Evolutionary conservation across 805 yeast species (phyloP).

Genomic region (Metschnikowia rubicola): DNA sequence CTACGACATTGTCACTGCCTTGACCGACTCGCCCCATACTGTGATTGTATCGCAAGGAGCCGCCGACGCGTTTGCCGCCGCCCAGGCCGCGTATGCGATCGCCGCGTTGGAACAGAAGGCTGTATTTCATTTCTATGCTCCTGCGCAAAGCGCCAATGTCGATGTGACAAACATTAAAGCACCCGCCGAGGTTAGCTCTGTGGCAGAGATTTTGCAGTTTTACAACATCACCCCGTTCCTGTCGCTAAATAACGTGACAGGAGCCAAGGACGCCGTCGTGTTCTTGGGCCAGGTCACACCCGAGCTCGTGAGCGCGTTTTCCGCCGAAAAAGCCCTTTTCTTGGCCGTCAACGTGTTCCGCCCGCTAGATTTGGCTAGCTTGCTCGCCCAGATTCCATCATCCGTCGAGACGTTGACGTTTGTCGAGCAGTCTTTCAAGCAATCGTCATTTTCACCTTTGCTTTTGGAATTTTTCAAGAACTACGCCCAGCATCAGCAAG

Average conservation of each 20-base stretch:
- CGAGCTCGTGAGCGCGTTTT: constrained; percentile 39
- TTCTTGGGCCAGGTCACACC: constrained; percentile 58
- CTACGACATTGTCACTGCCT: constrained; percentile 63
- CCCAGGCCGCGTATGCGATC: constrained; percentile 56
- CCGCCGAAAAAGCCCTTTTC: constrained; percentile 41
- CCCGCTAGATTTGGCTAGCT: constrained; percentile 61
- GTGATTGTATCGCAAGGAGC: constrained; percentile 64
- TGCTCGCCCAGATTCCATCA: constrained; percentile 51
- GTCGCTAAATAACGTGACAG: constrained; percentile 23
- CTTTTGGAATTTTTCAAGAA: constrained; percentile 72
- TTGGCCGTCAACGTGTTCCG: constrained; percentile 63
- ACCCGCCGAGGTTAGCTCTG: constrained; percentile 2
- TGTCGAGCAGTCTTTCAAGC: constrained; percentile 55
- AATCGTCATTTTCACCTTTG: constrained; percentile 56
- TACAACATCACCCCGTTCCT: constrained; percentile 30
- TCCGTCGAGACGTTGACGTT: constrained; percentile 55
- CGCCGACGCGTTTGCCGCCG: constrained; percentile 50
- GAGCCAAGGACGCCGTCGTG: constrained; percentile 51
- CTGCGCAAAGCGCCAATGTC: constrained; percentile 17
- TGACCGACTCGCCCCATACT: constrained; percentile 65
- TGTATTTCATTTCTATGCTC: constrained; percentile 68
- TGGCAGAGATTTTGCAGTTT: constrained; percentile 23
- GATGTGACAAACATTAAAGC: constrained; percentile 5
- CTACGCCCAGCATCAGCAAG: constrained; percentile 44
- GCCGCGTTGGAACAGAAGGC: constrained; percentile 49